A percentile compares a stretch with the other conserved stretches of the same genome.
Evolutionary conservation across 352 stramenopile genomes (phyloP).

Genomic region (Pythium angustatum): DNA sequence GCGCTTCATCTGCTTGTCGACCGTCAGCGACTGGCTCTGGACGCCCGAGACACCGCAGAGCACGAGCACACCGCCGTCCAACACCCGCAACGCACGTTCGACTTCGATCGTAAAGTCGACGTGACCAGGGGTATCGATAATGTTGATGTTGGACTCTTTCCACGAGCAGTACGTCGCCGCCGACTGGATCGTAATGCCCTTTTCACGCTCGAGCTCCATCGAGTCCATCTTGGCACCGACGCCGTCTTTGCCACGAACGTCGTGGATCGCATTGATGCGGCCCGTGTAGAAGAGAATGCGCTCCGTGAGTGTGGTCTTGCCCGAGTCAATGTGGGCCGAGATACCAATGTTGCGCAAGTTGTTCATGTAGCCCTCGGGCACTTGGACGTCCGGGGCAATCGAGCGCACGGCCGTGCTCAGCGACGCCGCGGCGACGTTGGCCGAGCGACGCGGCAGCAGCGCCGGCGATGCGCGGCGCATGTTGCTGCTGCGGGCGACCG

Average conservation of each 20-base stretch:
- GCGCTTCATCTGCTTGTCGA: conserved; percentile 99
- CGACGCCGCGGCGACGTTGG: conserved; percentile 17
- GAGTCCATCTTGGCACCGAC: conserved; percentile 99
- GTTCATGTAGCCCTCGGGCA: conserved; percentile 76
- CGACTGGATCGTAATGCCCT: conserved; percentile 99
- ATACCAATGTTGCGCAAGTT: conserved; percentile 95
- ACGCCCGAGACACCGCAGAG: conserved; percentile 93
- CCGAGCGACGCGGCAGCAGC: conserved; percentile 20
- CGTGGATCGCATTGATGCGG: conserved; percentile 96
- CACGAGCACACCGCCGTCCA: conserved; percentile 97
- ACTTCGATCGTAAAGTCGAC: conserved; percentile 99
- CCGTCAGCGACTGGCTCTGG: conserved; percentile 98
- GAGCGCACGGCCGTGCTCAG: conserved; percentile 33
- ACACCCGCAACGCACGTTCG: conserved; percentile 96
- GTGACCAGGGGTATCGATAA: conserved; percentile 99
- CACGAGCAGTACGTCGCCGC: conserved; percentile 97
- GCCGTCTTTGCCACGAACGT: conserved; percentile 97
- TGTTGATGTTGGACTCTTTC: conserved; percentile 99
- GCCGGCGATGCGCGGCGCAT: conserved; percentile 23
- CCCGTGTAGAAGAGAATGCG: conserved; percentile 99
- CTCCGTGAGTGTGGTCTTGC: conserved; percentile 99
- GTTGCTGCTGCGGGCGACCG: conserved; percentile 28
- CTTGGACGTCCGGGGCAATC: conserved; percentile 42
- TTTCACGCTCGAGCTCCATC: conserved; percentile 99
- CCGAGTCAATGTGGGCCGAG: conserved; percentile 96